phyloP scores from a whole-genome alignment of 129 eudicot genomes.

The Chrysanthemum makinoi region DNA sequence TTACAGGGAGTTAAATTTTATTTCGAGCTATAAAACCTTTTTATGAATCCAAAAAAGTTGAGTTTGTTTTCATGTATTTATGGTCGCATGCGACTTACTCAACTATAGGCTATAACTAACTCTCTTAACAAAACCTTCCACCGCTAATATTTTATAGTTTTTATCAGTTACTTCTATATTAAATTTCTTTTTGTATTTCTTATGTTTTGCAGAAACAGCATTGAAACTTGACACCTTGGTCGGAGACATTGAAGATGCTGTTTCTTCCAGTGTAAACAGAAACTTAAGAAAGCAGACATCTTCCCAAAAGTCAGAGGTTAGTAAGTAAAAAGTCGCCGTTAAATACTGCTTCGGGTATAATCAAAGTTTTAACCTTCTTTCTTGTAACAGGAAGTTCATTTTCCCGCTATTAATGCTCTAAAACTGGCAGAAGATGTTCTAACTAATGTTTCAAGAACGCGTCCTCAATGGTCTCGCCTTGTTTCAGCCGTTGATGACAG shows the following conservation, averaged over 20 bases:
- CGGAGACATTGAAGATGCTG: conserved; percentile 95
- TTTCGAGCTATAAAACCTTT: neutral
- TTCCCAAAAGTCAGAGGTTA: conserved; percentile 55
- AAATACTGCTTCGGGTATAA: neutral
- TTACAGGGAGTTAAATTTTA: neutral
- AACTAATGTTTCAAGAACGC: conserved; percentile 53
- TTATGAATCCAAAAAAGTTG: neutral
- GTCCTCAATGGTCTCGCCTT: conserved; percentile 85
- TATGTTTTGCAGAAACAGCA: conserved; percentile 66
- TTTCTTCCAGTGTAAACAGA: conserved; percentile 59
- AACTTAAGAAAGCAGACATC: conserved; percentile 55
- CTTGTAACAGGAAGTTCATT: conserved; percentile 50
- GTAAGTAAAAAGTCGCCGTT: conserved; percentile 8
- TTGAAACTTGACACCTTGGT: conserved; percentile 81
- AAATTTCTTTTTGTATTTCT: neutral
- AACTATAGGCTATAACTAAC: neutral
- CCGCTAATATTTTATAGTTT: neutral
- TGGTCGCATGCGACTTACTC: neutral
- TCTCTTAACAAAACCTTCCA: neutral
- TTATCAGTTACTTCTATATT: neutral
- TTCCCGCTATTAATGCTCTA: conserved; percentile 60
- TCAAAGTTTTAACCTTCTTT: neutral
- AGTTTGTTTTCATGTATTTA: neutral
- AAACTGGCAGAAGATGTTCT: conserved; percentile 68
- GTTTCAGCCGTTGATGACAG: conserved; percentile 92